phyloP scores from a whole-genome alignment of 345 rosid species.

The Acer negundo region DNA sequence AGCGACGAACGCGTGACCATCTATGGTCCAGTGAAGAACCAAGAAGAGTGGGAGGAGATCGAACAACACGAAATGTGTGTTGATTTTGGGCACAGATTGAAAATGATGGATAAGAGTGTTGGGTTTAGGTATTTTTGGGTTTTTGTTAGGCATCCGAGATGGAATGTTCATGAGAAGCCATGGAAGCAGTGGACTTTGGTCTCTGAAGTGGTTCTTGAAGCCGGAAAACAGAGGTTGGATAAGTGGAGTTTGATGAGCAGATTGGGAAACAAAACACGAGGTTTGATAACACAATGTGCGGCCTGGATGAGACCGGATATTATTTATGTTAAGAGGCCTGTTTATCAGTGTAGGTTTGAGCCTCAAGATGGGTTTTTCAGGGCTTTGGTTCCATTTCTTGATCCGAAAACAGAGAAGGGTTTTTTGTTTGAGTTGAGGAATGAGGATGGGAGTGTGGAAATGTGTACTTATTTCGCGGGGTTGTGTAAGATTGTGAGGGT shows the following conservation, averaged over 20 bases:
- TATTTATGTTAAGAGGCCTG: constrained; percentile 86
- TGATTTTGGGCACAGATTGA: constrained; percentile 64
- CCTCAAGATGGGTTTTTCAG: constrained; percentile 76
- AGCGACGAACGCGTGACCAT: constrained; percentile 77
- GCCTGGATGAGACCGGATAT: constrained; percentile 98
- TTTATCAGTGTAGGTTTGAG: constrained; percentile 89
- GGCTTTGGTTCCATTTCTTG: constrained; percentile 56
- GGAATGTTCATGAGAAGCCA: constrained; percentile 73
- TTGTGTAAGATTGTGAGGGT: constrained; percentile 87
- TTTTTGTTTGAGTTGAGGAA: constrained; percentile 58
- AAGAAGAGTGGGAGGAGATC: constrained; percentile 83
- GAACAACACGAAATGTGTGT: constrained; percentile 87
- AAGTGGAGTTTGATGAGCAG: constrained; percentile 97
- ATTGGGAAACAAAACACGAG: constrained; percentile 73
- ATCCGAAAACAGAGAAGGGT: constrained; percentile 69
- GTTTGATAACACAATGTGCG: constrained; percentile 69
- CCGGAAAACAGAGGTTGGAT: constrained; percentile 75
- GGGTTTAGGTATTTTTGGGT: constrained; percentile 91
- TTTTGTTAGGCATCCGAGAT: constrained; percentile 87
- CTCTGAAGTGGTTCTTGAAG: constrained; percentile 78
- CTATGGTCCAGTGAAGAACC: constrained; percentile 61
- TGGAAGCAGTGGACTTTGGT: constrained; percentile 98
- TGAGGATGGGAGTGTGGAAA: constrained; percentile 65
- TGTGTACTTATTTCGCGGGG: constrained; percentile 76
- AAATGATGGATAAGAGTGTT: constrained; percentile 56